phyloP scores from a whole-genome alignment of 768 basidiomycete genomes.

The Strobilomyces dryophilus region DNA sequence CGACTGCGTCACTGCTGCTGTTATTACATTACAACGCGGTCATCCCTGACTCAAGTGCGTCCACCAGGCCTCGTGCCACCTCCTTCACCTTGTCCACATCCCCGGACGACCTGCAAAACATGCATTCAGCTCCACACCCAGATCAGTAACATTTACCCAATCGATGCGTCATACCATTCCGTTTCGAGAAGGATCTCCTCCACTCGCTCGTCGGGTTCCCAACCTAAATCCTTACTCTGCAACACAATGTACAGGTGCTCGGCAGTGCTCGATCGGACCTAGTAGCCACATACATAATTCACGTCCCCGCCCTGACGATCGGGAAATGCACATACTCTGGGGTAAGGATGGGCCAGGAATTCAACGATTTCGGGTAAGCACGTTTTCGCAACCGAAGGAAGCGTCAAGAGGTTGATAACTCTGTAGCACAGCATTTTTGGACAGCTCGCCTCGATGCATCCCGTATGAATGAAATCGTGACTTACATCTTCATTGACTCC shows the following conservation, averaged over 20 bases:
- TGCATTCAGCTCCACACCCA: slow-evolving; percentile 24
- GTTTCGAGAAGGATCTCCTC: slow-evolving; percentile 77
- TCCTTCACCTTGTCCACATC: slow-evolving; percentile 37
- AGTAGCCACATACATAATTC: slow-evolving; percentile 4
- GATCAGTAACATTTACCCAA: slow-evolving; percentile 2
- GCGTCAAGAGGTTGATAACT: slow-evolving; percentile 57
- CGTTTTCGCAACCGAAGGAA: slow-evolving; percentile 40
- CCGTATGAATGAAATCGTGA: slow-evolving; percentile 27
- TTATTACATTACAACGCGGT: slow-evolving; percentile 17
- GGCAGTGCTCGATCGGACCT: slow-evolving; percentile 80
- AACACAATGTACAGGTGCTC: slow-evolving; percentile 79
- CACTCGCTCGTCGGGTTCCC: slow-evolving; percentile 54
- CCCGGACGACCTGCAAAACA: slow-evolving; percentile 45
- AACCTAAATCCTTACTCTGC: slow-evolving; percentile 62
- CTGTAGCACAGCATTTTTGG: slow-evolving; percentile 36
- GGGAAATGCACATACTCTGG: slow-evolving; percentile 51
- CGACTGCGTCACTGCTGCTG: not conserved
- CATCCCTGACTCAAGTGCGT: slow-evolving; percentile 34
- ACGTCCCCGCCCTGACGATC: slow-evolving; percentile 7
- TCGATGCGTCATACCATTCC: slow-evolving; percentile 57
- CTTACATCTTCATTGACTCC: slow-evolving; percentile 81
- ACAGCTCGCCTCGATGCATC: slow-evolving; percentile 8
- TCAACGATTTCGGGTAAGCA: slow-evolving; percentile 44
- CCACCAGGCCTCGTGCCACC: slow-evolving; percentile 39
- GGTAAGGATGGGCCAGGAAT: slow-evolving; percentile 79